Evolutionary conservation across 2,329 filamentous ascomycete genomes (phyloP).

Genomic region (Exserohilum rostratum): DNA sequence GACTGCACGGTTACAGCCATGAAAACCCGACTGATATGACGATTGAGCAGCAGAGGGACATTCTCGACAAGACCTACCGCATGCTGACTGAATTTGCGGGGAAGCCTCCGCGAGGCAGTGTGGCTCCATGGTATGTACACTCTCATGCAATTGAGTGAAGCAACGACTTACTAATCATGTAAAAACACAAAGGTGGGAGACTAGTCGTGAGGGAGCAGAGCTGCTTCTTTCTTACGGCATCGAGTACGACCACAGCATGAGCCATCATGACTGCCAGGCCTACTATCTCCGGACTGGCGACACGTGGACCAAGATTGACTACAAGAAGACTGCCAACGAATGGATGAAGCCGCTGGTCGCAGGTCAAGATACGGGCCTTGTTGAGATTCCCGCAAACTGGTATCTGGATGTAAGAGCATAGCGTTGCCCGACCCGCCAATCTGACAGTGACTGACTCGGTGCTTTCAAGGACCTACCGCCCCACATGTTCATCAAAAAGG

Average conservation of each 20-base stretch:
- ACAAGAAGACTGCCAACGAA: constrained; percentile 63
- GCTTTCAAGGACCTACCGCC: constrained; percentile 54
- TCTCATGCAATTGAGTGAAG: too few species aligned
- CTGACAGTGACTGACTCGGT: constrained; percentile 38
- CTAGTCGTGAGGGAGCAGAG: constrained; percentile 68
- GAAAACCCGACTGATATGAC: constrained; percentile 75
- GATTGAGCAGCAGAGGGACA: constrained; percentile 72
- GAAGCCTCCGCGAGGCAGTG: constrained; percentile 73
- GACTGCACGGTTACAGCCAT: constrained; percentile 72
- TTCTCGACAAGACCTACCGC: constrained; percentile 77
- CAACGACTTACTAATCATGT: background rate
- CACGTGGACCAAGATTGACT: constrained; percentile 71
- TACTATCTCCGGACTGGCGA: constrained; percentile 71
- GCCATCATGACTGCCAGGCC: constrained; percentile 67
- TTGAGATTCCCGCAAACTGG: constrained; percentile 71
- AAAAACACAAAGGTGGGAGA: constrained; percentile 64
- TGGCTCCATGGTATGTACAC: constrained; percentile 66
- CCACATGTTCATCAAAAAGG: constrained; percentile 73
- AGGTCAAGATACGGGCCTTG: constrained; percentile 65
- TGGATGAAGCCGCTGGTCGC: constrained; percentile 71
- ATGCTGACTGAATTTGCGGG: constrained; percentile 71
- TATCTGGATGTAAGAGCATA: constrained; percentile 57
- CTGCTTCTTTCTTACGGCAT: constrained; percentile 69
- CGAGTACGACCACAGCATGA: constrained; percentile 72
- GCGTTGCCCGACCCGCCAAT: background rate